phyloP scores from a whole-genome alignment of 2,329 filamentous ascomycete genomes.

The Penicillium sp. region DNA sequence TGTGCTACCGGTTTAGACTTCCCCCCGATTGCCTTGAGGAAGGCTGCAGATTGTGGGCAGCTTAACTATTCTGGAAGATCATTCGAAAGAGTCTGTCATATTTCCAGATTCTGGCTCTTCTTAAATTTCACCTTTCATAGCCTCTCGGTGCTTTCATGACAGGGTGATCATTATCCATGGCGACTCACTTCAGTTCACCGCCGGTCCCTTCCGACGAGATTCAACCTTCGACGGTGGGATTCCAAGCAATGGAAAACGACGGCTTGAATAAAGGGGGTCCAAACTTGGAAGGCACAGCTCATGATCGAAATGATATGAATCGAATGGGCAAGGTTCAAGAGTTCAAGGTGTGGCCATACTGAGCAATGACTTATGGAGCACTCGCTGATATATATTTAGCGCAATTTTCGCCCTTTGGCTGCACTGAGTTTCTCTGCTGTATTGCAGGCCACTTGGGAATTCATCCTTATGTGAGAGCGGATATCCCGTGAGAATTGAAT shows the following conservation, averaged over 20 bases:
- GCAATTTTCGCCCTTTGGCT: slow-evolving; percentile 28
- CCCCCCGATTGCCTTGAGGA: not conserved
- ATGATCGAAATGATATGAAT: slow-evolving; percentile 27
- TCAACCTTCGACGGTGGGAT: not conserved
- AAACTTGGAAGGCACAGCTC: slow-evolving; percentile 10
- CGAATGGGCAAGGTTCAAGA: slow-evolving; percentile 28
- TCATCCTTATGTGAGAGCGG: slow-evolving; percentile 26
- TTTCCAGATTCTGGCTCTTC: too few relatives aligned
- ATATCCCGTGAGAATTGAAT: not conserved
- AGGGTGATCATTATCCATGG: not conserved
- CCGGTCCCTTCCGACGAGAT: not conserved
- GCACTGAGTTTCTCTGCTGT: slow-evolving; percentile 31
- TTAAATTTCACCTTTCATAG: too few relatives aligned
- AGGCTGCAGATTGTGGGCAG: not conserved
- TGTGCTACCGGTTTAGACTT: not conserved
- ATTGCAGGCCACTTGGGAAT: slow-evolving; percentile 32
- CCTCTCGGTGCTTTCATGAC: too few relatives aligned
- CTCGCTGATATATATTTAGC: slow-evolving; percentile 12
- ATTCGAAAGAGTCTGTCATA: too few relatives aligned
- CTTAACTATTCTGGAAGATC: too few relatives aligned
- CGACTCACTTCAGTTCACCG: not conserved
- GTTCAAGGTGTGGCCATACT: not conserved
- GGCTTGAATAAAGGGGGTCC: not conserved
- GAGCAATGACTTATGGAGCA: not conserved
- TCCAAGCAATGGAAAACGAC: slow-evolving; percentile 6